These are phyloP conservation scores for Irpex rosettiformis DNA, from an alignment of 1,284 basidiomycete species.

Conservation along the genomic window DNA sequence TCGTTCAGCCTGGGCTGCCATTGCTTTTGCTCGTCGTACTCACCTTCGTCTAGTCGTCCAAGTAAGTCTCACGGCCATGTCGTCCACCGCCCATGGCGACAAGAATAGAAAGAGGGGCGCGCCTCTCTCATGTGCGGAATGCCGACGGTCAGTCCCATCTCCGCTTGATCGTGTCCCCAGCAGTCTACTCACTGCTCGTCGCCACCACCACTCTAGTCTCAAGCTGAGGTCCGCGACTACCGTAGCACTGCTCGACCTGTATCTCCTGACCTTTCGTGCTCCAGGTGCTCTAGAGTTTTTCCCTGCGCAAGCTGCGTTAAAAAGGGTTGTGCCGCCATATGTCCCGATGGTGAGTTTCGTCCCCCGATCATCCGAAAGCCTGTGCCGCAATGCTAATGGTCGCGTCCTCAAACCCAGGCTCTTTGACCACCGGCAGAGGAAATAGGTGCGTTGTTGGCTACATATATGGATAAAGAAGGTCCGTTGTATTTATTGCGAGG, in stretches of 20 bases:
- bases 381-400: background rate
- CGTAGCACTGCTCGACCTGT: constrained; percentile 12
- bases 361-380: background rate
- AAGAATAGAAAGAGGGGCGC: constrained; percentile 42
- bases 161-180: constrained; percentile 11
- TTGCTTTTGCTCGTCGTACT: constrained; percentile 1
- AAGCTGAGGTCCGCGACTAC: constrained; percentile 54
- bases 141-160: constrained; percentile 43
- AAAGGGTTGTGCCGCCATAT: constrained; percentile 63
- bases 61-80: background rate
- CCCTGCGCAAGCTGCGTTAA: constrained; percentile 67
- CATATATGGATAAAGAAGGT: background rate
- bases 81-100: constrained; percentile 15
- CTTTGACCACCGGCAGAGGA: constrained; percentile 69
- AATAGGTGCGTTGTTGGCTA: constrained; percentile 44
- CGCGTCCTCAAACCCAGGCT: constrained; percentile 30
- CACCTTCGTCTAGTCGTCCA: background rate
- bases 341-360: constrained; percentile 48
- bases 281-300: constrained; percentile 59
- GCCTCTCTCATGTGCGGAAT: constrained; percentile 59
- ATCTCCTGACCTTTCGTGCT: constrained; percentile 11
- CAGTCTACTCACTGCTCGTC: constrained; percentile 20
- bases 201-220: constrained; percentile 43
- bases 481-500: background rate
- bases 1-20: background rate